Evolutionary conservation across 768 basidiomycete genomes (phyloP), one percentile per base, ranked within the genome.

Genomic region (Russula earlei): DNA sequence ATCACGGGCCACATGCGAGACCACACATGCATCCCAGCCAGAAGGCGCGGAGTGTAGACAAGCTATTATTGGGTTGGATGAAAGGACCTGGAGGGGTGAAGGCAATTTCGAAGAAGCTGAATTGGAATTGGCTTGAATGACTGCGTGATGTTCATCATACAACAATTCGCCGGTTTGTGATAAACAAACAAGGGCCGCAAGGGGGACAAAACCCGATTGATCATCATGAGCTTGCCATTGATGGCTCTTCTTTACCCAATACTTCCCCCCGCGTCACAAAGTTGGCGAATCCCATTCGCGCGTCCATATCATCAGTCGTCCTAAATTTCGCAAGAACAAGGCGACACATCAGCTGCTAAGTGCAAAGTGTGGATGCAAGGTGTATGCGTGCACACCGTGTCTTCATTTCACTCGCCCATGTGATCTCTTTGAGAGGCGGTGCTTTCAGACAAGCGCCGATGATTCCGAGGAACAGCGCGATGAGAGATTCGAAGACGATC

Each of bases 341-440:
- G 42, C 9, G 41, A 33, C 6, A 33, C 12, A 33, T 9, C 7
- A 31, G 10, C n/a, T 33, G 4, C 22, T 4, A 15, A 37, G 41
- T 9, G 34, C 34, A 6, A 24, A 20, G 38, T n/a, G n/a, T 6
- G n/a, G 6, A n/a, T 6, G 2, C 4, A 41, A 41, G n/a, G 15
- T 4, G 1, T 42, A 20, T 29, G 7, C 29, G 19, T 17, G 69
- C 81, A 62, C 63, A 90, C 90, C 84, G 77, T 66, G 78, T 83
- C 63, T 78, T 79, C 90, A 92, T 92, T 70, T 94, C 90, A 63
- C 86, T 89, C 17, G 87, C 80, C 91, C 89, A 93, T 33, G 85
- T 85, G 56, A 91, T 87, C 64, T 91, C 87, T 62, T 84, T 88
- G 33, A 91, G 70, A 31, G 74, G 67, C 1, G 87, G 80, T 7